Percentiles rank a stretch among this genome's conserved stretches.
Evolutionary conservation across 495 filamentous ascomycete species (phyloP).

Genomic region (Aspergillus homomorphus): DNA sequence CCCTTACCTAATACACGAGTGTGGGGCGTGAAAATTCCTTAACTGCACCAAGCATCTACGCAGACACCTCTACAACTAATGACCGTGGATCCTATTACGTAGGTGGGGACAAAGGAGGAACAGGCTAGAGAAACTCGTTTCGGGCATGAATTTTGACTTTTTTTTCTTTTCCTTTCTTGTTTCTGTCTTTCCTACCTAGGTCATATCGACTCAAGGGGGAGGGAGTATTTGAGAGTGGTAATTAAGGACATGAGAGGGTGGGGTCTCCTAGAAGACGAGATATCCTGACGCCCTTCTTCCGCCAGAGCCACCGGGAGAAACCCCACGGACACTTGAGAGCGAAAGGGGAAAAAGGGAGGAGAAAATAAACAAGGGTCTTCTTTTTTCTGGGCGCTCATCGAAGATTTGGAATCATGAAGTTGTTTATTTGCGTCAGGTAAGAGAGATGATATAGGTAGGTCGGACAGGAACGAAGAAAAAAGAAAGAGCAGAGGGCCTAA

Average conservation of each 20-base stretch:
- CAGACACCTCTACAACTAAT: background rate
- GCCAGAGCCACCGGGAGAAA: too few species aligned
- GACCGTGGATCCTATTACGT: background rate
- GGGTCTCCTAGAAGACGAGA: background rate
- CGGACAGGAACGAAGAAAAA: slow-evolving; percentile 34
- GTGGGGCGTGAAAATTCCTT: too few species aligned
- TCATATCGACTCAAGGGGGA: background rate
- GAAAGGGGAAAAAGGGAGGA: background rate
- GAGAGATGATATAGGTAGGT: slow-evolving; percentile 24
- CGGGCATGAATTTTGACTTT: background rate
- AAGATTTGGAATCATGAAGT: slow-evolving; percentile 34
- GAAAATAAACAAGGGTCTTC: slow-evolving; percentile 2
- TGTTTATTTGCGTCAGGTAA: slow-evolving; percentile 42
- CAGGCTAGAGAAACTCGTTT: background rate
- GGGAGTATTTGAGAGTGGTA: background rate
- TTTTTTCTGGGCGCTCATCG: too few species aligned
- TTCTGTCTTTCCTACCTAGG: slow-evolving; percentile 3
- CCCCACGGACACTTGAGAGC: too few species aligned
- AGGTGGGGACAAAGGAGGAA: background rate
- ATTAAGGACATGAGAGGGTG: background rate
- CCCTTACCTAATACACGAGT: too few species aligned
- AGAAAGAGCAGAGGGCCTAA: slow-evolving; percentile 32
- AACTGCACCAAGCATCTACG: background rate
- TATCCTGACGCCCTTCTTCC: background rate
- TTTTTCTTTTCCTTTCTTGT: background rate